These are phyloP conservation scores for Russula griseocarnosa DNA, from an alignment of 768 basidiomycete species.

Conservation along the genomic window DNA sequence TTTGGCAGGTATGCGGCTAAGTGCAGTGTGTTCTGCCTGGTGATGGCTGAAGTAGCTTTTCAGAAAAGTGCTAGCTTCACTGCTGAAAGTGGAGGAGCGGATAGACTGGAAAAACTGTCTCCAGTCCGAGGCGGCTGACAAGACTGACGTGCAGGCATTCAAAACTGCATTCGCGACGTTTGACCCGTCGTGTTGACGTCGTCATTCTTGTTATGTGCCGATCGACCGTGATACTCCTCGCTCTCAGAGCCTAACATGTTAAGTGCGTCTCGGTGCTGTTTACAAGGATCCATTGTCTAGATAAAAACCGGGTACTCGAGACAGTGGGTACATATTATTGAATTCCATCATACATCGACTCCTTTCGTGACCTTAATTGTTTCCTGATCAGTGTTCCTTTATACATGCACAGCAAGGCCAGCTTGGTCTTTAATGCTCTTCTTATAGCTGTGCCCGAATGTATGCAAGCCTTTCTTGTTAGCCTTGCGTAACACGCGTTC, in stretches of 20 bases:
- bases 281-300: not conserved
- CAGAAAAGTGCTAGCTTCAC: slow-evolving; percentile 75
- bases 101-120: slow-evolving; percentile 91
- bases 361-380: not conserved
- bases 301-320: not conserved
- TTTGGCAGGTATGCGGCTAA: slow-evolving; percentile 75
- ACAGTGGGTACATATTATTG: not conserved
- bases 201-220: not conserved
- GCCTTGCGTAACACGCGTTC: slow-evolving; percentile 70
- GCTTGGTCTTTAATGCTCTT: slow-evolving; percentile 44
- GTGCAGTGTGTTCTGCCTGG: not conserved
- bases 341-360: not conserved
- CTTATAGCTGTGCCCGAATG: slow-evolving; percentile 69
- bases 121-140: slow-evolving; percentile 81
- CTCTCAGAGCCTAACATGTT: not conserved
- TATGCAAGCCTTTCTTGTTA: slow-evolving; percentile 53
- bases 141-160: slow-evolving; percentile 75
- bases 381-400: not conserved
- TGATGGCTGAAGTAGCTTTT: slow-evolving; percentile 18
- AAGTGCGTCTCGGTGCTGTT: not conserved
- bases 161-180: slow-evolving; percentile 78
- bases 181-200: slow-evolving; percentile 45
- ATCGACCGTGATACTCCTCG: not conserved
- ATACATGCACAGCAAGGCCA: slow-evolving; percentile 5
- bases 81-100: slow-evolving; percentile 74